Evolutionary conservation across 192 early-diverging fungal species (phyloP).

Genomic region (Fimicolochytrium jonesii): DNA sequence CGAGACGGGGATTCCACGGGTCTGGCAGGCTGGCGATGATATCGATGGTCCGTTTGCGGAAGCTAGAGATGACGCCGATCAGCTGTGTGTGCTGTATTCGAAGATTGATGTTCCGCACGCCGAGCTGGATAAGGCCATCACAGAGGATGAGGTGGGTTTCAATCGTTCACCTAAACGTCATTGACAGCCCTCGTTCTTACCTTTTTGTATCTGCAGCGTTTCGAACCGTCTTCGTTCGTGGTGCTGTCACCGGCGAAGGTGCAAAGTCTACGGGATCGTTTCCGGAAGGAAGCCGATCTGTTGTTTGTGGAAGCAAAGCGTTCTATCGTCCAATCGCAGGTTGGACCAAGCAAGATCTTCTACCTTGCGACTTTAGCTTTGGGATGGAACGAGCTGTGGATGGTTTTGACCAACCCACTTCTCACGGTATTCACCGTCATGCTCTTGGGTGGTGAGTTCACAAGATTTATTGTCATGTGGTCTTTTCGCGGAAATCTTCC

Average conservation of each 20-base stretch:
- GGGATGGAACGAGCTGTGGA: slow-evolving; percentile 95
- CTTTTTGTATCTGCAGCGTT: slow-evolving; percentile 21
- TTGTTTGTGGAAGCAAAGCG: slow-evolving; percentile 96
- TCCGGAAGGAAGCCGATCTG: slow-evolving; percentile 85
- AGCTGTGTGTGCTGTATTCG: slow-evolving; percentile 65
- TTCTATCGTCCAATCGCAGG: slow-evolving; percentile 63
- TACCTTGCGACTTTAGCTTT: slow-evolving; percentile 70
- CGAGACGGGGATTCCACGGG: slow-evolving; percentile 82
- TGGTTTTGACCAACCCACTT: slow-evolving; percentile 80
- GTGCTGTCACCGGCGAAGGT: slow-evolving; percentile 38
- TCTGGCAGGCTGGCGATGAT: slow-evolving; percentile 94
- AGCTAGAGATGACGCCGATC: slow-evolving; percentile 62
- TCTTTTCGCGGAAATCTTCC: slow-evolving; percentile 6
- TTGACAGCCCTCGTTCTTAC: too few species aligned
- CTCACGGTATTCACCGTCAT: slow-evolving; percentile 36
- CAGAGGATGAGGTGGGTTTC: slow-evolving; percentile 37
- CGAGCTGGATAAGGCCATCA: slow-evolving; percentile 31
- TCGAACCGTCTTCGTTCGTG: slow-evolving; percentile 31
- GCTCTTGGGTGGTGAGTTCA: slow-evolving; percentile 22
- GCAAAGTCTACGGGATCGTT: slow-evolving; percentile 62
- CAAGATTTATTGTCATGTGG: neutral
- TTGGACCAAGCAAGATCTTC: slow-evolving; percentile 77
- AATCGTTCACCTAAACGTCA: too few species aligned
- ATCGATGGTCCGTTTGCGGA: slow-evolving; percentile 81
- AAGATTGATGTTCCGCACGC: slow-evolving; percentile 59